Conservation (phyloP, 257 asterid species). For the Solanum lycopersicoides region DNA sequence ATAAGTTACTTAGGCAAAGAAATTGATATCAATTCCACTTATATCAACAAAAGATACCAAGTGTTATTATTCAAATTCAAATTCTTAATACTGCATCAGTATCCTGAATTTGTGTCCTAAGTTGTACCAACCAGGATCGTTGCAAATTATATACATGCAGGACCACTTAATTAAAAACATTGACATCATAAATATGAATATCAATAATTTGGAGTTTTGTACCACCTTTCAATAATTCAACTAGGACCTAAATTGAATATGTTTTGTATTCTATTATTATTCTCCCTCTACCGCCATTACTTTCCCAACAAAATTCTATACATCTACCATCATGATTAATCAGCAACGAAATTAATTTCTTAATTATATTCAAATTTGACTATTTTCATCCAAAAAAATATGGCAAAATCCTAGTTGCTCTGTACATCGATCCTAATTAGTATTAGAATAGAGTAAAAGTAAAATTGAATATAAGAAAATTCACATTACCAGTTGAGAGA, state of each 20-base stretch:
- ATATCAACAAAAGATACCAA: conserved; percentile 11
- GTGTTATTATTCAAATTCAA: conserved; percentile 23
- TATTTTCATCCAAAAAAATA: too few relatives aligned
- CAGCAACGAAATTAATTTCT: too few relatives aligned
- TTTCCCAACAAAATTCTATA: too few relatives aligned
- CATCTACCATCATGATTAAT: too few relatives aligned
- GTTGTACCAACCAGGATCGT: background rate
- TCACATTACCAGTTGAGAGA: background rate
- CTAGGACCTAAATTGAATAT: background rate
- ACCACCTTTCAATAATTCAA: background rate
- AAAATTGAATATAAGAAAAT: background rate
- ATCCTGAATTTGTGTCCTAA: background rate
- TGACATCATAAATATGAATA: background rate
- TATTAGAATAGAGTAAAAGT: background rate
- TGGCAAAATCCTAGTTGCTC: too few relatives aligned
- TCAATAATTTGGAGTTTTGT: background rate
- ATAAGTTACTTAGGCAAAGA: too few relatives aligned
- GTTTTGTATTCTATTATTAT: too few relatives aligned
- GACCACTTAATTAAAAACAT: background rate
- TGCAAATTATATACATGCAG: background rate
- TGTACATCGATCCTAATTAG: background rate
- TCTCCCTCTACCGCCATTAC: too few relatives aligned
- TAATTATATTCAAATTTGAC: too few relatives aligned
- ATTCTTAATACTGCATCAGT: background rate
- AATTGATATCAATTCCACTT: background rate